These are phyloP conservation scores for Backusella tuberculispora DNA, from an alignment of 192 early-diverging fungal species.

Conservation along the genomic window DNA sequence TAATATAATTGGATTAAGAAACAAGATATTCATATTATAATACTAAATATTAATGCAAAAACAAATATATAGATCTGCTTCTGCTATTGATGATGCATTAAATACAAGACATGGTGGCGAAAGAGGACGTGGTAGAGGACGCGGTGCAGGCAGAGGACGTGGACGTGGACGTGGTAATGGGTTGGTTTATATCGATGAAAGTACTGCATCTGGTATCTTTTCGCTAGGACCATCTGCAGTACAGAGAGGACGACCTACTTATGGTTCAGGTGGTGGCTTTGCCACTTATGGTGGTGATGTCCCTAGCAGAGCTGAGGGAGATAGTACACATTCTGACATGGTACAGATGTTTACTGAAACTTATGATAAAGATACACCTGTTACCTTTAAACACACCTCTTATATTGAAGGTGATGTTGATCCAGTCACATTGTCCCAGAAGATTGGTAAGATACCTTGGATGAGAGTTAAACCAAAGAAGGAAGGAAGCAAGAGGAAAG, in stretches of 20 bases:
- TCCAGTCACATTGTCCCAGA: slow-evolving; percentile 22
- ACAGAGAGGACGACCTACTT: not conserved
- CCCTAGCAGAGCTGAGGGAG: slow-evolving; percentile 5
- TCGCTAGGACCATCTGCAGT: slow-evolving; percentile 50
- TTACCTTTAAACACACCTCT: slow-evolving; percentile 21
- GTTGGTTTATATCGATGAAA: slow-evolving; percentile 21
- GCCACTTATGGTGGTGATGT: slow-evolving; percentile 31
- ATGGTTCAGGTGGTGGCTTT: slow-evolving; percentile 12
- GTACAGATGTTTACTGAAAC: slow-evolving; percentile 9
- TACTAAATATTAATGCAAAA: not conserved
- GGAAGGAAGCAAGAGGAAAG: not conserved
- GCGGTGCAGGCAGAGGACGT: slow-evolving; percentile 40
- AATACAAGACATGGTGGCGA: slow-evolving; percentile 31
- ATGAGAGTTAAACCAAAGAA: slow-evolving; percentile 13
- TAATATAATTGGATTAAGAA: not conserved
- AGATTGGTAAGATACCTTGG: slow-evolving; percentile 24
- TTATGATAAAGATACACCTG: slow-evolving; percentile 15
- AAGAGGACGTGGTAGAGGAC: slow-evolving; percentile 49
- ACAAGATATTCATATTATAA: not conserved
- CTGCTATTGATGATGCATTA: slow-evolving; percentile 20
- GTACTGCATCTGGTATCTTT: slow-evolving; percentile 55
- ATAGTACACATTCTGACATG: slow-evolving; percentile 30
- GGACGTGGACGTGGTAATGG: slow-evolving; percentile 44
- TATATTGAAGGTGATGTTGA: slow-evolving; percentile 31
- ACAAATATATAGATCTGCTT: slow-evolving; percentile 11